Evolutionary conservation across 441 rosid genomes (phyloP).

Genomic region (Rhodomyrtus psidioides): DNA sequence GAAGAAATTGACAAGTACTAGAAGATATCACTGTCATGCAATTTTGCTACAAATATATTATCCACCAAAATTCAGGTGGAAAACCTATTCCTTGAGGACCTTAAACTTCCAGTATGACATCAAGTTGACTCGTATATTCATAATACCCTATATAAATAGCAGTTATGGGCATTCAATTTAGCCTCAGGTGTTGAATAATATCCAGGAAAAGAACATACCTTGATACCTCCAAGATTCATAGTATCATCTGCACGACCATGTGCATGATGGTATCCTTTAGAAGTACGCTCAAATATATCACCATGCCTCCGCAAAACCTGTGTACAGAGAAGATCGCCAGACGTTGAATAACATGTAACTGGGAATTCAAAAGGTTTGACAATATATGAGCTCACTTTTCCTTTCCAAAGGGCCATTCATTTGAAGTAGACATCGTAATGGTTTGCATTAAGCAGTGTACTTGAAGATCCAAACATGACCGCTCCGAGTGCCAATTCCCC

Average conservation of each 20-base stretch:
- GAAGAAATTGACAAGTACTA: not conserved
- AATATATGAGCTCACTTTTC: slow-evolving; percentile 38
- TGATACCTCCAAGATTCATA: slow-evolving; percentile 95
- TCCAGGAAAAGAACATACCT: slow-evolving; percentile 35
- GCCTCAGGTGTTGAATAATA: not conserved
- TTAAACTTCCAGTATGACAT: not conserved
- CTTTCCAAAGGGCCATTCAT: slow-evolving; percentile 77
- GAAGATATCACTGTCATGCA: not conserved
- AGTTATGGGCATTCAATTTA: not conserved
- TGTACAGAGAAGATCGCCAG: not conserved
- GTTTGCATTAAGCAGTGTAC: slow-evolving; percentile 60
- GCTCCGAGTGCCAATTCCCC: slow-evolving; percentile 89
- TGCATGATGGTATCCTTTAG: slow-evolving; percentile 80
- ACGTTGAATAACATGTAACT: not conserved
- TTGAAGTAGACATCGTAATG: slow-evolving; percentile 68
- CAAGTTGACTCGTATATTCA: not conserved
- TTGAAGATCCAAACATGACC: slow-evolving; percentile 79
- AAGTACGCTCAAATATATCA: slow-evolving; percentile 72
- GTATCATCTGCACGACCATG: slow-evolving; percentile 97
- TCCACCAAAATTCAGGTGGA: not conserved
- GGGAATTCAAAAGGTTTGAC: not conserved
- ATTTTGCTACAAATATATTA: not conserved
- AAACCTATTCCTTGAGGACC: not conserved
- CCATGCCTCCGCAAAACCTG: slow-evolving; percentile 89
- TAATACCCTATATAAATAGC: not conserved